Evolutionary conservation across 768 basidiomycete genomes (phyloP).

Genomic region (Leucogyrophana mollusca): DNA sequence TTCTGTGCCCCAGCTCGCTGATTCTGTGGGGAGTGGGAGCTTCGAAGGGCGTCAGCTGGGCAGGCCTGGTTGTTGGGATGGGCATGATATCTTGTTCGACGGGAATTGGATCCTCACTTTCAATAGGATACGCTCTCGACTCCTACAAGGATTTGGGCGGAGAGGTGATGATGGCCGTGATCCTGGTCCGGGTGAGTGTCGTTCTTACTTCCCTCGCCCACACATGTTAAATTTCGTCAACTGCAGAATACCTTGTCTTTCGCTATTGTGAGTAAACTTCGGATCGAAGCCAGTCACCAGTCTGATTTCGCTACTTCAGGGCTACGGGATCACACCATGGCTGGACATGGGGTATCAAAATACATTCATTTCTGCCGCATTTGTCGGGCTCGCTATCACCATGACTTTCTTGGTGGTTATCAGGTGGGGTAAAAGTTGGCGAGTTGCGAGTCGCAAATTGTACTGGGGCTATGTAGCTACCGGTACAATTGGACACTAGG

Average conservation of each 20-base stretch:
- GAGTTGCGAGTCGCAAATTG: slow-evolving; percentile 10
- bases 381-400: slow-evolving; percentile 17
- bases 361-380: slow-evolving; percentile 16
- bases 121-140: slow-evolving; percentile 18
- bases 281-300: neutral
- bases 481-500: slow-evolving; percentile 13
- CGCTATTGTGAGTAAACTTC: slow-evolving; percentile 12
- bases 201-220: no score
- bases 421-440: slow-evolving; percentile 16
- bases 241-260: slow-evolving; percentile 16
- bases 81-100: slow-evolving; percentile 20
- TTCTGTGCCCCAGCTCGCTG: slow-evolving; percentile 16
- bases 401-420: slow-evolving; percentile 17
- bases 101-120: slow-evolving; percentile 16
- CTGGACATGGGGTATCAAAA: slow-evolving; percentile 16
- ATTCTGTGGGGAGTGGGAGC: slow-evolving; percentile 20
- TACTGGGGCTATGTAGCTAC: slow-evolving; percentile 19
- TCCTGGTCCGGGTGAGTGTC: slow-evolving; percentile 16
- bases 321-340: slow-evolving; percentile 21
- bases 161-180: slow-evolving; percentile 19
- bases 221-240: neutral
- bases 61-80: slow-evolving; percentile 17
- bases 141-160: slow-evolving; percentile 18
- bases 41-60: slow-evolving; percentile 13
- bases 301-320: slow-evolving; percentile 5